Evolutionary conservation across 1,284 basidiomycete genomes (phyloP), one percentile per base, ranked within the genome.

Genomic region (Caloboletus firmus): DNA sequence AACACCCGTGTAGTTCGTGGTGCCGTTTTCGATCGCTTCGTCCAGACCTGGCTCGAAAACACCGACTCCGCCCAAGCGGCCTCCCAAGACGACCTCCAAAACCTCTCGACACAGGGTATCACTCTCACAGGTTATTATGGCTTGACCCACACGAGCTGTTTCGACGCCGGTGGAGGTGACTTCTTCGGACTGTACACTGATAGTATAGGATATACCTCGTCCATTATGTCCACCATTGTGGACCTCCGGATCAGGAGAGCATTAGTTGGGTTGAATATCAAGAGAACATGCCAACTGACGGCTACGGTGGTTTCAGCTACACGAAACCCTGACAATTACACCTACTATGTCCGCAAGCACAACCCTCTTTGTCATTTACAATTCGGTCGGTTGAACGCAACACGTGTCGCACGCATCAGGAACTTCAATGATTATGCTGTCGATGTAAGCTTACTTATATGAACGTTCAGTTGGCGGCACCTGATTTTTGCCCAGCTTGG

Each of bases 351-450:
- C 44, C 76, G 82, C 62, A 85, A 83, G 68, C 81, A 84, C 70
- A 82, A 85, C 65, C 83, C 83, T 1, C 70, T 78, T 49, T 24
- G 74, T 83, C 50, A 74, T 84, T 54, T 80, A 72, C 65, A 71
- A 85, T 65, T 77, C 77, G 0, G 72, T 83, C 30, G 72, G 74
- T 10, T 62, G 43, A 71, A 74, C 31, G 58, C 74, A 1, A 60
- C 68, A 0, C 80, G 83, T 20, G 73, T 74, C 7, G 59, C 69
- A 9, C 74, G 78, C n/a, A 76, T 82, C 56, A 77, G 84, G 47
- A 87, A 85, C 71, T 86, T 85, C 67, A 85, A 84, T 55, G 75
- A 83, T 64, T 80, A 83, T 55, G 74, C 78, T 4, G 64, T 70
- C 45, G 83, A 85, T 58, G 68, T 80, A 75, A 49, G 63, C 72